Evolutionary conservation across 495 filamentous ascomycete species (phyloP).

Genomic region (Aspergillus nanangensis): DNA sequence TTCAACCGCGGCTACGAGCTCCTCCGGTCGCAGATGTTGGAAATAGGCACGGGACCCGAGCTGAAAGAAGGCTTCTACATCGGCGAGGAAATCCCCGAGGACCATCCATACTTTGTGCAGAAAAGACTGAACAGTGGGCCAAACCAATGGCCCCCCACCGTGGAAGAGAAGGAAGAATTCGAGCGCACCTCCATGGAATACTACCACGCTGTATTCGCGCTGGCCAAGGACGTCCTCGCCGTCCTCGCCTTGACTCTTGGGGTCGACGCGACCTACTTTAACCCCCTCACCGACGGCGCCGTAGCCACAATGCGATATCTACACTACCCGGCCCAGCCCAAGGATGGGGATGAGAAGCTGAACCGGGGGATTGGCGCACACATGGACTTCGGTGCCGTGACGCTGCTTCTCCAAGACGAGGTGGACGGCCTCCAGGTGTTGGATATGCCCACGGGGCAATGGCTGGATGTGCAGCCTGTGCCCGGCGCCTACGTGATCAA

Average conservation of each 20-base stretch:
- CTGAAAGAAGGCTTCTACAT: constrained; percentile 50
- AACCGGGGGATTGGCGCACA: constrained; percentile 44
- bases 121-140: constrained; percentile 39
- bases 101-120: constrained; percentile 33
- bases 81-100: constrained; percentile 38
- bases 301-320: constrained; percentile 41
- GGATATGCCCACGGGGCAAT: constrained; percentile 23
- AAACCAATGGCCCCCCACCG: constrained; percentile 44
- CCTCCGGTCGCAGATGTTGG: constrained; percentile 45
- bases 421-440: constrained; percentile 47
- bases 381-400: constrained; percentile 43
- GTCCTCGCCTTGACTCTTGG: constrained; percentile 27
- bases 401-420: constrained; percentile 43
- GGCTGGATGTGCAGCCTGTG: constrained; percentile 40
- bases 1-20: constrained; percentile 49
- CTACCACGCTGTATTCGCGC: constrained; percentile 32
- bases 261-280: constrained; percentile 29
- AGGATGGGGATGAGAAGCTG: constrained; percentile 34
- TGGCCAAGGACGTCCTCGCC: constrained; percentile 28
- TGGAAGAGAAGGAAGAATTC: constrained; percentile 40
- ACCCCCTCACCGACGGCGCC: constrained; percentile 23
- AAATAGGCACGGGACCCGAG: constrained; percentile 41
- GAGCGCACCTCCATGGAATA: constrained; percentile 44
- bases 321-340: constrained; percentile 41
- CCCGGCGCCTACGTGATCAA: constrained; percentile 51